Evolutionary conservation across 345 rosid species (phyloP).

Genomic region (Eucalyptus erythrocorys): DNA sequence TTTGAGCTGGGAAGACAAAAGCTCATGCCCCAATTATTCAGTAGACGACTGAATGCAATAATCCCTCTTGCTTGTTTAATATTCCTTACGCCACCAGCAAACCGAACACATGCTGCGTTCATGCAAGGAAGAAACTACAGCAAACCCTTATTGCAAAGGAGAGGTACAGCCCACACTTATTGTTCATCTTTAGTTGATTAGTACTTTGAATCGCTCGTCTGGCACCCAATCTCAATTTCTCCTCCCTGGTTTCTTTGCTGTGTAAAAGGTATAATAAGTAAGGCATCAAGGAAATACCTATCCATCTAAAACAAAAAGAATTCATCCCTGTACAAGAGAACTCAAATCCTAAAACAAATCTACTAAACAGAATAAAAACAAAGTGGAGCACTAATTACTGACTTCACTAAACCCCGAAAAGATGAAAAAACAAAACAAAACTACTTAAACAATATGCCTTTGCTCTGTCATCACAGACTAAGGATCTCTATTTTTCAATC

Average conservation of each 20-base stretch:
- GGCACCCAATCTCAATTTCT: not conserved
- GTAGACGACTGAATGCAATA: accelerated
- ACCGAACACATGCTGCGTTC: not conserved
- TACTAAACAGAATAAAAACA: not conserved
- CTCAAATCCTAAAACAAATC: too few species aligned
- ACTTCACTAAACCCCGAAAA: not conserved
- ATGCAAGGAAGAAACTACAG: not conserved
- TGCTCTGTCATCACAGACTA: not conserved
- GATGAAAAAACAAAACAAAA: not conserved
- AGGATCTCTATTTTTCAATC: not conserved
- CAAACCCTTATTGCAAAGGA: not conserved
- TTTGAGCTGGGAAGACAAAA: not conserved
- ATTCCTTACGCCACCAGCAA: not conserved
- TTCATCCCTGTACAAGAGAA: not conserved
- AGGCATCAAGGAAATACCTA: not conserved
- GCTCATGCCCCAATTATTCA: accelerated
- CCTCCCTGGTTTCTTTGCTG: not conserved
- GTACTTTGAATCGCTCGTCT: not conserved
- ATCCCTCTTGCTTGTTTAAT: not conserved
- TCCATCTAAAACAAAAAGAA: not conserved
- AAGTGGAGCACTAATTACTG: not conserved
- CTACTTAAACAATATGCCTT: not conserved
- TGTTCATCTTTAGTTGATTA: not conserved
- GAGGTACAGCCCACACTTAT: not conserved
- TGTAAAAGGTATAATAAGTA: too few species aligned